phyloP scores from a whole-genome alignment of 257 asterid species.

The Avicennia marina region DNA sequence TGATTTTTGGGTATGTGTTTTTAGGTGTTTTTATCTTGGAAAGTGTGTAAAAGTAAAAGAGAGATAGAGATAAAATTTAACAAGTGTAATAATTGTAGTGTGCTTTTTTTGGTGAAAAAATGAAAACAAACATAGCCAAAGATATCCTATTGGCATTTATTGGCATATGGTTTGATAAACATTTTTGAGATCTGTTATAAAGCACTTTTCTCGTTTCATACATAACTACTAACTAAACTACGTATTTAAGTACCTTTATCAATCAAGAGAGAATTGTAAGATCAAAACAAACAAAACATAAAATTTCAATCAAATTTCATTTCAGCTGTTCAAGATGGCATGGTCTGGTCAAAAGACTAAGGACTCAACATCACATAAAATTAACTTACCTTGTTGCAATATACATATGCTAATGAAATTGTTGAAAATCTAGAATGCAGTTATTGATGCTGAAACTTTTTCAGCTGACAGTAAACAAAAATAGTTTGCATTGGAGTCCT shows the following conservation, averaged over 20 bases:
- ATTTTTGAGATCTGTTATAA: neutral
- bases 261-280: neutral
- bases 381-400: conserved; percentile 35
- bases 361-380: neutral
- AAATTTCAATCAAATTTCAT: neutral
- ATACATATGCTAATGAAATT: conserved; percentile 20
- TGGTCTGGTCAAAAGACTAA: neutral
- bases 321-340: neutral
- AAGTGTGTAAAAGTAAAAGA: too few relatives aligned
- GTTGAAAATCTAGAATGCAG: conserved; percentile 26
- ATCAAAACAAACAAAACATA: too few relatives aligned
- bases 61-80: too few relatives aligned
- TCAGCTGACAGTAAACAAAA: conserved; percentile 17
- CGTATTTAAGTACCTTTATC: conserved; percentile 9
- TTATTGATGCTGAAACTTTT: conserved; percentile 16
- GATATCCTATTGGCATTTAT: neutral
- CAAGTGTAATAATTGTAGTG: too few relatives aligned
- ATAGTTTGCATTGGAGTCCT: conserved; percentile 13
- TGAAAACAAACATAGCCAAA: too few relatives aligned
- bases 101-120: too few relatives aligned
- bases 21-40: too few relatives aligned
- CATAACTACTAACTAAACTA: neutral
- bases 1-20: too few relatives aligned
- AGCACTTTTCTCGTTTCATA: neutral
- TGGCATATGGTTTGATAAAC: neutral